phyloP scores from a whole-genome alignment of 2,329 filamentous ascomycete genomes.

The Phaeosphaeriaceae sp. region DNA sequence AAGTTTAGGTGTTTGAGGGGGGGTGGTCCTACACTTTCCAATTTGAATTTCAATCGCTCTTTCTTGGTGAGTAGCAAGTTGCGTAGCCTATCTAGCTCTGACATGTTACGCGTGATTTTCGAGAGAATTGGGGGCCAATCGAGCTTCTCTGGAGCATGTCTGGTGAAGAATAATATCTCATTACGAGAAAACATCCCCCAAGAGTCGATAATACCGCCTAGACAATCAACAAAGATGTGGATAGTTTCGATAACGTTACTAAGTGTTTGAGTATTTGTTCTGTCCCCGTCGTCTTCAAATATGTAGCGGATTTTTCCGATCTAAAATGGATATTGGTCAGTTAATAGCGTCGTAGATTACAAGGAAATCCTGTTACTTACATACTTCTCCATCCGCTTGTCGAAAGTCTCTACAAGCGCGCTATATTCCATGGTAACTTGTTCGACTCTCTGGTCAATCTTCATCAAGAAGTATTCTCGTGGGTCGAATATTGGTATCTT shows the following conservation, averaged over 20 bases:
- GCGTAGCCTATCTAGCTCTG: slow-evolving; percentile 16
- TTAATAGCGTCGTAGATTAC: too few species aligned
- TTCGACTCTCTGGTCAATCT: slow-evolving; percentile 9
- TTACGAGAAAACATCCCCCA: slow-evolving; percentile 18
- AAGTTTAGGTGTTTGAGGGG: too few species aligned
- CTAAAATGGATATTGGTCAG: not conserved
- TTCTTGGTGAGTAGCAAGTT: slow-evolving; percentile 12
- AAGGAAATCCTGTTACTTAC: slow-evolving; percentile 8
- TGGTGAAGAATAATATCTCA: slow-evolving; percentile 15
- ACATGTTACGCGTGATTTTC: slow-evolving; percentile 14
- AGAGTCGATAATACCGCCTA: slow-evolving; percentile 15
- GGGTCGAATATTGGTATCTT: slow-evolving; percentile 17
- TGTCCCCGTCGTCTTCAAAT: slow-evolving; percentile 14
- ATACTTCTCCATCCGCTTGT: slow-evolving; percentile 25
- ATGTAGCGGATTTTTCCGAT: not conserved
- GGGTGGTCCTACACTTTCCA: slow-evolving; percentile 14
- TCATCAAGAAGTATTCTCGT: slow-evolving; percentile 17
- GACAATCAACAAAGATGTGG: slow-evolving; percentile 19
- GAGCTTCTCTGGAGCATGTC: slow-evolving; percentile 12
- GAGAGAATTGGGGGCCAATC: slow-evolving; percentile 14
- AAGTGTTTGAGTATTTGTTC: slow-evolving; percentile 16
- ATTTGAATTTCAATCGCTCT: slow-evolving; percentile 15
- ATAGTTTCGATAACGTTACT: slow-evolving; percentile 23
- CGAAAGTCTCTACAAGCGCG: slow-evolving; percentile 21
- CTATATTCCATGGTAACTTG: slow-evolving; percentile 20